Percentiles rank a stretch among this genome's conserved stretches.
Evolutionary conservation across 495 filamentous ascomycete genomes (phyloP).

Genomic region (Cryomyces minteri): DNA sequence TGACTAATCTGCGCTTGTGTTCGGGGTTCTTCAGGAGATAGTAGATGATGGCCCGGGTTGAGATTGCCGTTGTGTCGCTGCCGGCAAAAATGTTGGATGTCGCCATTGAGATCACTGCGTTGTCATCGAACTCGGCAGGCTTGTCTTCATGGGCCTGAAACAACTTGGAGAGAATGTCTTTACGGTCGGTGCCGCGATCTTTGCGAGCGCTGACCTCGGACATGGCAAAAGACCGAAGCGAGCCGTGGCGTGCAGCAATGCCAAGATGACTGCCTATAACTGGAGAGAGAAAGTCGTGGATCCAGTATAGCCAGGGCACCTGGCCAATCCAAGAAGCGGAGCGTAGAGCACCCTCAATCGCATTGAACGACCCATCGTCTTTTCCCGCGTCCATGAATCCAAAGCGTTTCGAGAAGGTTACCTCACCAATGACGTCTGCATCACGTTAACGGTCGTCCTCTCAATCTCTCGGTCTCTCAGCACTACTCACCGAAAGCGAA

Average conservation of each 20-base stretch:
- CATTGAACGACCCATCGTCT: conserved; percentile 16
- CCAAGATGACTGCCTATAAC: conserved; percentile 16
- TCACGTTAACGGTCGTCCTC: background rate
- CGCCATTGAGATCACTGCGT: conserved; percentile 12
- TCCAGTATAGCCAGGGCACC: conserved; percentile 15
- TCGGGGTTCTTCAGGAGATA: conserved; percentile 15
- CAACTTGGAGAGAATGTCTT: conserved; percentile 14
- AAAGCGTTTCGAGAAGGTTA: conserved; percentile 17
- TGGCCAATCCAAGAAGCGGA: conserved; percentile 18
- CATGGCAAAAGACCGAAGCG: conserved; percentile 14
- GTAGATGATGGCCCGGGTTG: conserved; percentile 15
- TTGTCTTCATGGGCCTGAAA: conserved; percentile 12
- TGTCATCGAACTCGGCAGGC: conserved; percentile 10
- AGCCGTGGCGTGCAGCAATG: conserved; percentile 14
- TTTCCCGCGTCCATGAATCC: conserved; percentile 15
- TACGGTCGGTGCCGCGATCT: conserved; percentile 9
- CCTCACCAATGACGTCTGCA: conserved; percentile 17
- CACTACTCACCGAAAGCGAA: conserved; percentile 17
- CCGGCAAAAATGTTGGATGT: conserved; percentile 15
- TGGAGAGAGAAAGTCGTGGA: conserved; percentile 13
- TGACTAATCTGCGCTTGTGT: conserved; percentile 7
- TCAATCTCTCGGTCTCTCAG: background rate
- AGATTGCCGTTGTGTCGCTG: conserved; percentile 17
- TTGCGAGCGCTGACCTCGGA: conserved; percentile 10
- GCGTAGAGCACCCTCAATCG: conserved; percentile 9